These are phyloP conservation scores for Wallacemonas rigidus DNA, from an alignment of 208 protist genomes.

Conservation along the genomic window DNA sequence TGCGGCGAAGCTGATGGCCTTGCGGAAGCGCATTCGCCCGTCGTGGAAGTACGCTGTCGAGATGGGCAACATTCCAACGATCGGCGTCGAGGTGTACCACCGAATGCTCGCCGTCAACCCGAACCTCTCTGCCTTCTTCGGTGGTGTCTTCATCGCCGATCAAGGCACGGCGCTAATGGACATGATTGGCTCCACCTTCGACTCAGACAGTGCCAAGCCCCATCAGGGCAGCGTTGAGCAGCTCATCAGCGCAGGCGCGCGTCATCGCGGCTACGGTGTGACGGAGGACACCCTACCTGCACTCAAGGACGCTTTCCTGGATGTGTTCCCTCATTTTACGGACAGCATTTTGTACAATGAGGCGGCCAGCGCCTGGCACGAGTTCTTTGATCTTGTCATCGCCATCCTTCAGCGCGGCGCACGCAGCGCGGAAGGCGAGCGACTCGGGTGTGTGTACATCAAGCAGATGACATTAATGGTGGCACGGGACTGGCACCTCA, in stretches of 20 bases:
- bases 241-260: constrained; percentile 11
- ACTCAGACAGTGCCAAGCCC: not conserved
- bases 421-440: not conserved
- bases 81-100: constrained; percentile 13
- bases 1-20: not conserved
- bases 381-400: constrained; percentile 11
- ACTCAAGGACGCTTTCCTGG: constrained; percentile 1
- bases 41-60: constrained; percentile 3
- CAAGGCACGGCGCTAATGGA: constrained; percentile 13
- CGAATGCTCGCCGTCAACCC: constrained; percentile 11
- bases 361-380: not conserved
- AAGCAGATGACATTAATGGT: constrained; percentile 9
- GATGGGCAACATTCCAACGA: not conserved
- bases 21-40: not conserved
- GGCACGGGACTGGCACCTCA: constrained; percentile 16
- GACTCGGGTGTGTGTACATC: constrained; percentile 1
- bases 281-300: constrained; percentile 7
- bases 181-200: not conserved
- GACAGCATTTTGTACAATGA: not conserved
- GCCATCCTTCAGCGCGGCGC: not conserved
- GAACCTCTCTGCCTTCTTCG: constrained; percentile 10
- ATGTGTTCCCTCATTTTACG: constrained; percentile 11
- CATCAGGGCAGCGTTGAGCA: not conserved
- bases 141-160: constrained; percentile 12
- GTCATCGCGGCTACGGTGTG: constrained; percentile 10